Evolutionary conservation across 805 yeast genomes (phyloP).

Genomic region (Saccharomycopsis sp.): DNA sequence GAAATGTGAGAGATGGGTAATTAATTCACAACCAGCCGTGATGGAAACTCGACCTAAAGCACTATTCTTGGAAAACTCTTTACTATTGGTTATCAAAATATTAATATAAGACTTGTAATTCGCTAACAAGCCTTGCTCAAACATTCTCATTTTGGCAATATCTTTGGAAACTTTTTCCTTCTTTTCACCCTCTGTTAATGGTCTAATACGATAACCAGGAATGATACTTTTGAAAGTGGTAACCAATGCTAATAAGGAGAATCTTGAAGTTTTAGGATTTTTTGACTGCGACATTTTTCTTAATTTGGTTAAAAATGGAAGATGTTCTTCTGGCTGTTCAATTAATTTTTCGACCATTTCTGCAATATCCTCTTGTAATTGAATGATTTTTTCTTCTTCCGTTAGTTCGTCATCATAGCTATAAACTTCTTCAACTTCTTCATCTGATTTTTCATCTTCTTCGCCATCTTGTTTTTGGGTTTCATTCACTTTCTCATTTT

Average conservation of each 20-base stretch:
- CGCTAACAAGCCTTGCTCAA: slow-evolving; percentile 67
- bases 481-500: slow-evolving; percentile 19
- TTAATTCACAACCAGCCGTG: slow-evolving; percentile 71
- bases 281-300: slow-evolving; percentile 61
- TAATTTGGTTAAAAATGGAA: slow-evolving; percentile 51
- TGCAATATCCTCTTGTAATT: slow-evolving; percentile 77
- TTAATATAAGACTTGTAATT: slow-evolving; percentile 63
- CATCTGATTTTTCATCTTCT: slow-evolving; percentile 13
- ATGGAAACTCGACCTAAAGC: too few species aligned
- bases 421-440: slow-evolving; percentile 24
- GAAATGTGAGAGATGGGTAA: slow-evolving; percentile 61
- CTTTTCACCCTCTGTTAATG: slow-evolving; percentile 71
- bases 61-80: too few species aligned
- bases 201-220: slow-evolving; percentile 81
- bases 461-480: slow-evolving; percentile 7
- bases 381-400: slow-evolving; percentile 42
- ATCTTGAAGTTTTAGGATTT: slow-evolving; percentile 54
- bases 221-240: slow-evolving; percentile 78
- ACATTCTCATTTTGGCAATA: slow-evolving; percentile 62
- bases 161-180: slow-evolving; percentile 78
- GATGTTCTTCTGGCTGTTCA: slow-evolving; percentile 86
- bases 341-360: slow-evolving; percentile 63
- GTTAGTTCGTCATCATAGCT: slow-evolving; percentile 30
- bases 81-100: slow-evolving; percentile 28
- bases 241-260: slow-evolving; percentile 68